Evolutionary conservation across 176 grass and related monocot genomes (phyloP), one percentile per base, ranked within the genome.

Genomic region (Zizania latifolia): DNA sequence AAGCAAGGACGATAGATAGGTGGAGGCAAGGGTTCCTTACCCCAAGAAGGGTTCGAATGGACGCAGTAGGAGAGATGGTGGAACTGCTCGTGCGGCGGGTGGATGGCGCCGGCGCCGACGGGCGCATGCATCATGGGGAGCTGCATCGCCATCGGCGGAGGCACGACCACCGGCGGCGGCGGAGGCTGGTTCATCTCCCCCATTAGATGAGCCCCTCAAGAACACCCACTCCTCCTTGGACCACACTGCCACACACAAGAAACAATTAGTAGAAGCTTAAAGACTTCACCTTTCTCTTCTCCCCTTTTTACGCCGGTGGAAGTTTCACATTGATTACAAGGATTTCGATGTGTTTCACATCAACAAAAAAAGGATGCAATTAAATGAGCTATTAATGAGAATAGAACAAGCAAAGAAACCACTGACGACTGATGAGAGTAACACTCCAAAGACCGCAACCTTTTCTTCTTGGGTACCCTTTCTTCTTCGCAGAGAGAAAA

Each of bases 21-120:
- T 66, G 40, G 77, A 60, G 46, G 41, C 70, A 61, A 50, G 78
- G 21, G 17, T 62, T 68, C 41, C 95, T 86, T 82, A 99, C 96
- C 31, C 96, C 92, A 99, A 1, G 86, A 75, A 34, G 96, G 96
- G 74, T 99, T 99, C 2, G 92, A 99, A 55, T 99, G 92, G 74
- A 99, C 79, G 86, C 96, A 99, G 76, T 85, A 99, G n/a, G 77
- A 59, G 43, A 95, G 84, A 62, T 90, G 84, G 45, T 87, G 51
- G 48, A 99, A 88, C 85, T 99, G 96, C 80, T 94, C 92, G 15
- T 84, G 77, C 3, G 96, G 89, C 30, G 5, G 78, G 78, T 86
- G 72, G 27, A 86, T 26, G 44, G 86, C 84, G 4, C 84, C 86
- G 2, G 56, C 72, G 28, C 85, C 85, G 45, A 86, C 72, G 4